These are phyloP conservation scores for Gautieria morchelliformis DNA, from an alignment of 768 basidiomycete species.

Conservation along the genomic window DNA sequence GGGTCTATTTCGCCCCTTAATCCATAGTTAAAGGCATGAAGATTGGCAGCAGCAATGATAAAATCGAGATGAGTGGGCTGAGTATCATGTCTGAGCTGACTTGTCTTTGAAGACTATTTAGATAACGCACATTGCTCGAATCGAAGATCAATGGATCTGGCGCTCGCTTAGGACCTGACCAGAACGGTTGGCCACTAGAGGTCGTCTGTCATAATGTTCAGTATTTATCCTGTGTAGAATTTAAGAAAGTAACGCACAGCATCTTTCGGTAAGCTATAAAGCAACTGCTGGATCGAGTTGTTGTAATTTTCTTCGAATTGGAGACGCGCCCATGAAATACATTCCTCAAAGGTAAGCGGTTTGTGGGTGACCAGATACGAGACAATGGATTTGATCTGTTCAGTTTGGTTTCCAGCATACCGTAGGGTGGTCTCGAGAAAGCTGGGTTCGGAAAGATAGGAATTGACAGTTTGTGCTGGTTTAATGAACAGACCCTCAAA, in stretches of 20 bases:
- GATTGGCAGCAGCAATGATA: conserved; percentile 87
- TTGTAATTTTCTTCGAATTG: conserved; percentile 93
- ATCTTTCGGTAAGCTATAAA: conserved; percentile 93
- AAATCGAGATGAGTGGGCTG: conserved; percentile 82
- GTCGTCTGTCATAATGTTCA: conserved; percentile 34
- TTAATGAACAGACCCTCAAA: conserved; percentile 93
- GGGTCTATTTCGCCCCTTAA: conserved; percentile 82
- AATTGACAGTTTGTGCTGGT: conserved; percentile 87
- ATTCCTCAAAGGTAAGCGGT: conserved; percentile 93
- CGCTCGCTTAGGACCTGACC: conserved; percentile 97
- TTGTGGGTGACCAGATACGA: conserved; percentile 87
- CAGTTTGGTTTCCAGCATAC: conserved; percentile 84
- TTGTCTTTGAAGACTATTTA: conserved; percentile 4
- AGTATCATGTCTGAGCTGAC: conserved; percentile 3
- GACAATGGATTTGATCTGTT: conserved; percentile 81
- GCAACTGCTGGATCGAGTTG: conserved; percentile 85
- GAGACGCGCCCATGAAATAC: conserved; percentile 91
- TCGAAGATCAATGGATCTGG: conserved; percentile 86
- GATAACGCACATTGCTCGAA: conserved; percentile 64
- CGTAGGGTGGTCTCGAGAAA: conserved; percentile 86
- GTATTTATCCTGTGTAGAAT: not conserved
- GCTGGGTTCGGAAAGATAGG: conserved; percentile 94
- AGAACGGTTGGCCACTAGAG: conserved; percentile 91
- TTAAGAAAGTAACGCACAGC: conserved; percentile 33
- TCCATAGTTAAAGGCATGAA: conserved; percentile 98